These are phyloP conservation scores for Fraxinus xanthoxyloides DNA, from an alignment of 305 asterid genomes.

Conservation along the genomic window DNA sequence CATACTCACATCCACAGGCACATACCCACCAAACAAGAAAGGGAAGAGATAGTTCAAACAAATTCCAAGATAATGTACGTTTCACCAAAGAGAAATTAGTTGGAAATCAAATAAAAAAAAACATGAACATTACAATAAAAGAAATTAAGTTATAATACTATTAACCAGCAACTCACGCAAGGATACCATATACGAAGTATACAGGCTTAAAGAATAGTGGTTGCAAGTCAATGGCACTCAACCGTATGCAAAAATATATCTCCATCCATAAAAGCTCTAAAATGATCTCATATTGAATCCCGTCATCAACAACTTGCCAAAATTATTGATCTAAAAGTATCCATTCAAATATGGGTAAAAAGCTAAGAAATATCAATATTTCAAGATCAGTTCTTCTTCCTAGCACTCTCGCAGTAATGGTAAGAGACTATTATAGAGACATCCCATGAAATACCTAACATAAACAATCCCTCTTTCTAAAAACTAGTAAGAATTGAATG, in stretches of 20 bases:
- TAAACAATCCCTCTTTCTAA: neutral
- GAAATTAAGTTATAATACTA: neutral
- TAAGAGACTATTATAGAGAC: neutral
- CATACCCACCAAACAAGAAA: neutral
- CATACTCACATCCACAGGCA: constrained; percentile 2
- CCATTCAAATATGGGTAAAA: neutral
- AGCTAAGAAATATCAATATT: neutral
- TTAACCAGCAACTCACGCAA: neutral
- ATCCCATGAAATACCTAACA: neutral
- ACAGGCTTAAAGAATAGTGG: neutral
- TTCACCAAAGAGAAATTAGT: neutral
- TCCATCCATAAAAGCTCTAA: neutral
- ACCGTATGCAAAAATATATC: neutral
- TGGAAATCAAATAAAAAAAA: neutral
- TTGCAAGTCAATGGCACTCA: neutral
- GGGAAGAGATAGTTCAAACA: neutral
- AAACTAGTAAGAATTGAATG: neutral
- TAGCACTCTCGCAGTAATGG: neutral
- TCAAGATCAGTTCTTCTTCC: neutral
- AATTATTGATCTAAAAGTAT: neutral
- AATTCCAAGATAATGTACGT: neutral
- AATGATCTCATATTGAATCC: neutral
- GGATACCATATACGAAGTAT: neutral
- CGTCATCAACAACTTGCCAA: neutral
- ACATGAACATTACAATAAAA: neutral